These are phyloP conservation scores for Populus alba DNA, from an alignment of 345 rosid species.

Conservation along the genomic window DNA sequence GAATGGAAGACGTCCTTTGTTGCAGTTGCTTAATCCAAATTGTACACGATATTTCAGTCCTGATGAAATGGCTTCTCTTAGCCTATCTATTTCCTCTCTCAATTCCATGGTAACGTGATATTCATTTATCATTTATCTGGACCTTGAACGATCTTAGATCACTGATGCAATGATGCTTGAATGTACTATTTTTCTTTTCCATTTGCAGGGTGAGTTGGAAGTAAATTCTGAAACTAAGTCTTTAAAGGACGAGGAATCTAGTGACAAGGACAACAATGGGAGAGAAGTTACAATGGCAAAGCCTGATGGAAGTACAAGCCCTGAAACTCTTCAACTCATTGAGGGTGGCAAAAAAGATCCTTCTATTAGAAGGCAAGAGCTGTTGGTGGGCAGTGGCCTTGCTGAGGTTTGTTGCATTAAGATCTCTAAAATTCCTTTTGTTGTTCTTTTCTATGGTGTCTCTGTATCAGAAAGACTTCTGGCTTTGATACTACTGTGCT, in stretches of 20 bases:
- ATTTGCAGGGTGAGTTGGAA: slow-evolving; percentile 49
- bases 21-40: slow-evolving; percentile 84
- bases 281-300: slow-evolving; percentile 29
- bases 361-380: slow-evolving; percentile 65
- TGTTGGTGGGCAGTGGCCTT: slow-evolving; percentile 75
- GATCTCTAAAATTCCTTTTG: not conserved
- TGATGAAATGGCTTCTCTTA: slow-evolving; percentile 68
- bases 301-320: slow-evolving; percentile 23
- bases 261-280: slow-evolving; percentile 26
- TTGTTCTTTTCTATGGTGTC: not conserved
- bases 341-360: slow-evolving; percentile 80
- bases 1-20: slow-evolving; percentile 71
- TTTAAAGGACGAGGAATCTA: slow-evolving; percentile 32
- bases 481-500: slow-evolving; percentile 9
- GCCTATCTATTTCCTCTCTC: slow-evolving; percentile 59
- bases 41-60: slow-evolving; percentile 70
- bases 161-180: not conserved
- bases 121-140: not conserved
- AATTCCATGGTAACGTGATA: slow-evolving; percentile 52
- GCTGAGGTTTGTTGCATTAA: slow-evolving; percentile 65
- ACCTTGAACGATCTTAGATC: not conserved
- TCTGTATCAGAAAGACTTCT: not conserved
- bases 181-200: slow-evolving; percentile 3
- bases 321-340: slow-evolving; percentile 25
- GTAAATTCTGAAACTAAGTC: slow-evolving; percentile 34